Conservation (phyloP, 495 filamentous ascomycete species). For the Evernia prunastri region DNA sequence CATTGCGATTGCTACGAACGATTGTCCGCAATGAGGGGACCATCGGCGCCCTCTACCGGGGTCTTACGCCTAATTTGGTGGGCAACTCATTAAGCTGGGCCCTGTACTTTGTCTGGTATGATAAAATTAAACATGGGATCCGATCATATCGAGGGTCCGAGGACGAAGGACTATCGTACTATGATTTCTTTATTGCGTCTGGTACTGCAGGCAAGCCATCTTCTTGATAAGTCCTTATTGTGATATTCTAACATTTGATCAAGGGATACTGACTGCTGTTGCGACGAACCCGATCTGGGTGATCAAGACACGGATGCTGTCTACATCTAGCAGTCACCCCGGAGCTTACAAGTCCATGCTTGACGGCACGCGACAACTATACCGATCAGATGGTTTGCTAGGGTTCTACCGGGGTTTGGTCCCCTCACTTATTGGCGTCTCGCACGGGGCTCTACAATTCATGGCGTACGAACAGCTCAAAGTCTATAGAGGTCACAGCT, state of each 20-base stretch:
- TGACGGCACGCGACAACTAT: slow-evolving; percentile 58
- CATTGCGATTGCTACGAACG: slow-evolving; percentile 47
- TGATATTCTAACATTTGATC: not conserved
- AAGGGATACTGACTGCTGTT: slow-evolving; percentile 63
- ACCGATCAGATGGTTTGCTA: slow-evolving; percentile 58
- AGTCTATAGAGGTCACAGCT: slow-evolving; percentile 40
- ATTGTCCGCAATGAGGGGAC: slow-evolving; percentile 54
- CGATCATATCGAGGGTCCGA: slow-evolving; percentile 9
- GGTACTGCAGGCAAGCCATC: slow-evolving; percentile 55
- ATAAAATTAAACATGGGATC: slow-evolving; percentile 49
- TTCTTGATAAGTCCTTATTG: not conserved
- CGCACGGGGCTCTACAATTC: slow-evolving; percentile 92
- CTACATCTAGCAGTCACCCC: slow-evolving; percentile 60
- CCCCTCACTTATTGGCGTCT: slow-evolving; percentile 82
- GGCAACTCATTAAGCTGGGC: slow-evolving; percentile 90
- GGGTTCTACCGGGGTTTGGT: slow-evolving; percentile 82
- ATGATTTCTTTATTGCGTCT: slow-evolving; percentile 79
- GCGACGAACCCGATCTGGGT: slow-evolving; percentile 98
- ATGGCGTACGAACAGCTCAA: slow-evolving; percentile 90
- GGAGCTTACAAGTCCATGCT: slow-evolving; percentile 78
- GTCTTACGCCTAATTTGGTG: slow-evolving; percentile 79
- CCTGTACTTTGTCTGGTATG: slow-evolving; percentile 77
- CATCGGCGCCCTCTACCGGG: slow-evolving; percentile 72
- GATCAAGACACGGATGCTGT: slow-evolving; percentile 95
- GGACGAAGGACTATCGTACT: slow-evolving; percentile 45